Evolutionary conservation across 169 alveolate genomes (phyloP), one percentile per base, ranked within the genome.

Genomic region (Plasmodium blacklocki): DNA sequence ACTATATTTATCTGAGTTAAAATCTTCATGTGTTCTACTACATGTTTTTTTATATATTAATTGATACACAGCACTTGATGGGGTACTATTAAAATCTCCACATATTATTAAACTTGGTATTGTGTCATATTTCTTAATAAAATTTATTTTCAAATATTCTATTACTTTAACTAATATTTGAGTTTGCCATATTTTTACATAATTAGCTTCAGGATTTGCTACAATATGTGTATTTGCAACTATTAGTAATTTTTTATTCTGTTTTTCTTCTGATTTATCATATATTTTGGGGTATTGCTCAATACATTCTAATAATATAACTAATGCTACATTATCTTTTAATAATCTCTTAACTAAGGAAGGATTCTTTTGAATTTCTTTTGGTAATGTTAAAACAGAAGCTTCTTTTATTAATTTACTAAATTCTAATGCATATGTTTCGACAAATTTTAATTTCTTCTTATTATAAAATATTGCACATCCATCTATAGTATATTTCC

Each of bases 171-270:
- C 93, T 21, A 93, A 93, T 11, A 93, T 92, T 63, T 94, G 95
- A 11, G 96, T 89, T 63, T 94, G 96, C 95, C 96, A 93, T 43
- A 94, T 91, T 68, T 94, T 94, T 18, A 88, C 95, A 88, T 93
- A 94, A 68, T 91, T 91, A 19, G 95, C 91, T 76, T 91, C 95
- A 1, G 96, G 95, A 23, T 93, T 94, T 5, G 96, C 96, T 11
- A 92, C 94, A 18, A 93, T 92, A 59, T 94, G 96, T 49, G 96
- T 94, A 71, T 93, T 93, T 7, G 95, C 95, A n/a, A 94, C 88
- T 3, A 94, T 83, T 12, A 93, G 72, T 49, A 93, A 74, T 32
- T 88, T 88, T 59, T 70, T 83, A 21, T 83, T 83, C 9, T 68
- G 23, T 52, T 67, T 47, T 23, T 63, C 73, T 45, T 58, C 72